Evolutionary conservation across 1,284 basidiomycete genomes (phyloP), one percentile per base, ranked within the genome.

Genomic region (Macrocybe sp.): DNA sequence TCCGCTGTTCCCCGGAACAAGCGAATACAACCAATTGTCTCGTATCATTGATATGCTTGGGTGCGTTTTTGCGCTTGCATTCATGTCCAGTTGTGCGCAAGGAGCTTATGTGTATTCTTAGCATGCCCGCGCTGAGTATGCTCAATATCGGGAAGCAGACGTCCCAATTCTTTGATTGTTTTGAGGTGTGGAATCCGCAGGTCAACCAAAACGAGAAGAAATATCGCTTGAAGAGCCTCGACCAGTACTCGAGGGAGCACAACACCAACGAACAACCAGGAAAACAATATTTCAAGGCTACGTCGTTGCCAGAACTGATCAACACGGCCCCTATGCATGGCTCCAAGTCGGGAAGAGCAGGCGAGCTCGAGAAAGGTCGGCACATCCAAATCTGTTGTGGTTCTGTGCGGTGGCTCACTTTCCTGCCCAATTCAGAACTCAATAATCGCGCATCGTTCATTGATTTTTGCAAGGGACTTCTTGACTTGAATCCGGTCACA

Each of bases 11-110:
- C 96, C 96, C 1, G 97, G 96, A 22, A 98, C 97, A 16, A 96
- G 92, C 74, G 97, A 99, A 70, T 99, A 97, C 70, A 99, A 99
- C 69, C 96, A 99, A 65, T 80, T 98, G 46, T 94, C 92, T 35
- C 78, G 96, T 45, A 98, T 99, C 54, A 87, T 97, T 37, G 96
- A 98, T 63, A 98, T 99, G 95, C 83, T 99, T 32, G 96, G 96
- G 92, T 94, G 65, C 45, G 86, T 74, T 12, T 35, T 51, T 42
- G 33, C 46, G 28, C 50, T 51, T 34, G 8, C 40, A 38, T 16
- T 30, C 34, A 28, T 44, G 36, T 34, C 28, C n/a, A 29, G 12
- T 46, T 43, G 56, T 7, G 35, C 12, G 36, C 9, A 42, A 31
- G 36, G 41, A 43, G 45, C 32, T 51, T 46, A 51, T 44, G 40